Evolutionary conservation across 306 rosid species (phyloP), one percentile per base, ranked within the genome.

Genomic region (Trifolium fragiferum): DNA sequence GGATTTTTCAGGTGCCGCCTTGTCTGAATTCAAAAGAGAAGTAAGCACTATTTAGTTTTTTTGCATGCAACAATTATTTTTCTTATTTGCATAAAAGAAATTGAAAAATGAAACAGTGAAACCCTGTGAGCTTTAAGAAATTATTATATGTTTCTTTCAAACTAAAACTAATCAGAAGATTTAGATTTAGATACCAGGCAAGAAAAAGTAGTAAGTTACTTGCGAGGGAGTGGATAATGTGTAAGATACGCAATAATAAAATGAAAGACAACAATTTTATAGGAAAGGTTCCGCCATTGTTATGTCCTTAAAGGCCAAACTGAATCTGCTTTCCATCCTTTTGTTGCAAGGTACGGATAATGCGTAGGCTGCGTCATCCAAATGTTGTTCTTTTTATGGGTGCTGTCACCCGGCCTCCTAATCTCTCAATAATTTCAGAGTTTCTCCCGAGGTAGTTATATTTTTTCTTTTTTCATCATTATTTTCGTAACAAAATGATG

Each of bases 11-110:
- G 99, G 99, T 30, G 93, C 96, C 84, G 98, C 98, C 84, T 90
- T 95, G 89, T 95, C 92, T 18, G 99, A 95, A 87, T 95, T 95
- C 88, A 95, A 86, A 90, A 90, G 97, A 84, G 99, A 95, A 90
- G 99, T 94, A 90, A 93, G 97, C 78, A 77, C 20, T 73, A 19
- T 44, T 63, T 76, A 44, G 16, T 8, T 9, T n/a, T 61, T 19
- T 38, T 25, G 47, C 76, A n/a, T 25, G 66, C 49, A 71, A 41
- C 32, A 9, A 44, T 65, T 66, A 50, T 46, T 78, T 41, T 65
- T 64, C 70, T 59, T 64, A 43, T 74, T 74, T 35, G 25, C 18
- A 21, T 70, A 40, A 43, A 53, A 67, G 59, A 59, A 74, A 58
- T 80, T 62, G n/a, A 6, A 82, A 57, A 82, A 57, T 9, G 77